Percentiles rank a stretch among this genome's conserved stretches.
Conservation (phyloP, 768 basidiomycete species). For the Mrakia frigida region DNA sequence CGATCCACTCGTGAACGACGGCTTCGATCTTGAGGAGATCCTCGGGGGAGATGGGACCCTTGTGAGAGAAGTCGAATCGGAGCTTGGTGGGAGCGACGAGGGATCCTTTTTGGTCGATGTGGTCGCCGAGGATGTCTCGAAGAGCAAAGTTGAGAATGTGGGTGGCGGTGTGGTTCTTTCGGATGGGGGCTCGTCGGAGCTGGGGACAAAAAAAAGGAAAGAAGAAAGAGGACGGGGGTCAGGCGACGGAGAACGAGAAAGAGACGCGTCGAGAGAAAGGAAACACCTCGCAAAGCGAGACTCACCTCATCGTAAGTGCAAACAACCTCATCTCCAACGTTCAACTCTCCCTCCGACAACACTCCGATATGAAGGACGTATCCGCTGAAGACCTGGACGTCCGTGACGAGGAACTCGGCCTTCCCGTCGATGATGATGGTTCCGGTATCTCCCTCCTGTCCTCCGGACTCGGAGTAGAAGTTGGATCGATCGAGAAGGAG, state of each 20-base stretch:
- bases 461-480: constrained; percentile 96
- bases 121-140: constrained; percentile 90
- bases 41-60: constrained; percentile 67
- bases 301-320: constrained; percentile 87
- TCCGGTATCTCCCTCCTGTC: constrained; percentile 95
- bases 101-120: constrained; percentile 96
- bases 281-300: constrained; percentile 17
- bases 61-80: constrained; percentile 98
- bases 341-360: constrained; percentile 79
- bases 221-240: no score
- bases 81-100: constrained; percentile 92
- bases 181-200: constrained; percentile 89
- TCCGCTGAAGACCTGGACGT: constrained; percentile 90
- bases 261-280: not conserved
- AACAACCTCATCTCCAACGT: constrained; percentile 73
- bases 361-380: constrained; percentile 90
- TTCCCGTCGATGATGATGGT: constrained; percentile 86
- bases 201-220: constrained; percentile 39
- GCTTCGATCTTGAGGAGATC: constrained; percentile 78
- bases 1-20: constrained; percentile 84
- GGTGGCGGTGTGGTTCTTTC: constrained; percentile 97
- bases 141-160: constrained; percentile 94
- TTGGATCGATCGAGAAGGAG: constrained; percentile 84
- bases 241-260: not conserved
- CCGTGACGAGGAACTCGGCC: constrained; percentile 86